Evolutionary conservation across 345 rosid species (phyloP), one percentile per base, ranked within the genome.

Genomic region (Gossypium thurberi): DNA sequence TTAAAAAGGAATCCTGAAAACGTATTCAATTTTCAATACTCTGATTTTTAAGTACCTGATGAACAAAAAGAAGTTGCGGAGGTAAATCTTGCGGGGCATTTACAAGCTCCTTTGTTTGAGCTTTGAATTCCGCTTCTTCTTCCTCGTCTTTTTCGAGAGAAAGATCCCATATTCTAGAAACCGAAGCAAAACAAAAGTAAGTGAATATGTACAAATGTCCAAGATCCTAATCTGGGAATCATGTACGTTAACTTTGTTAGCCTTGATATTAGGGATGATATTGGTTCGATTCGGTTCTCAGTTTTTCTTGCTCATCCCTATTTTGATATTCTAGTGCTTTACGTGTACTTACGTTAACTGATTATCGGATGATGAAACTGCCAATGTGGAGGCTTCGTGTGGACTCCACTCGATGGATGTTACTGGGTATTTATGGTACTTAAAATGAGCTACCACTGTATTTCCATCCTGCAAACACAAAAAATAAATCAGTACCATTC

Each of bases 371-470:
- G 96, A 95, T 58, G 99, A 78, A 70, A 92, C 97, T 76, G 97
- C 97, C 75, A 95, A 78, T 17, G 87, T 85, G 20, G 98, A 95
- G 48, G 92, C 84, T 82, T 95, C 99, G 60, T 89, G 92, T 13
- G 91, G 92, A 64, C 97, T 89, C 99, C 99, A 92, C 73, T 95
- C 94, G 7, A 95, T 91, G 13, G 98, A 95, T n/a, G 99, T 95
- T 52, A 95, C 79, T 0, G 97, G 97, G 74, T 77, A 85, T 73
- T 91, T 95, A 79, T 95, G 98, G 56, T 95, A 91, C 62, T 87
- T 86, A 63, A 95, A 92, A 78, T 88, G 99, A n/a, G 98, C 98
- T 43, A 95, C 90, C 11, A 88, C 87, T 17, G 93, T 84, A 83
- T 85, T 92, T 60, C 86, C 97, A 17, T 82, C 88, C 98, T 92